Conservation (phyloP, 2,329 filamentous ascomycete genomes). For the Periglandula ipomoeae region DNA sequence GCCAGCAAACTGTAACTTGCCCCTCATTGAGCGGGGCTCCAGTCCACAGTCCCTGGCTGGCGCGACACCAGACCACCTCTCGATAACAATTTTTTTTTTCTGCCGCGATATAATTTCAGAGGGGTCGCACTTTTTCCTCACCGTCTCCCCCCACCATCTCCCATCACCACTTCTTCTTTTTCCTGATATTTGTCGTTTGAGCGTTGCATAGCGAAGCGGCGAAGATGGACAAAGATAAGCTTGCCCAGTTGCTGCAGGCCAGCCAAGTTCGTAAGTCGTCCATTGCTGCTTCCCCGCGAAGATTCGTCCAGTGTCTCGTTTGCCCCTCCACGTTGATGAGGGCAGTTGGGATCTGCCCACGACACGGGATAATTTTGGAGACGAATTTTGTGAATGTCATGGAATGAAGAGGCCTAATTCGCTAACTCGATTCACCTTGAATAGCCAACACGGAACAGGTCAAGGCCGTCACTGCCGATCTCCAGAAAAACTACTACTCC, state of each 20-base stretch:
- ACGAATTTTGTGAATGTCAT: too few species aligned
- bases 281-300: background rate
- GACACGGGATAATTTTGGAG: too few species aligned
- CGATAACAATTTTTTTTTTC: conserved; percentile 11
- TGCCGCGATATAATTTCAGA: conserved; percentile 9
- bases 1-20: background rate
- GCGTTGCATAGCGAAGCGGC: conserved; percentile 8
- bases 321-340: background rate
- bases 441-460: conserved; percentile 80
- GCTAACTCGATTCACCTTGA: conserved; percentile 25
- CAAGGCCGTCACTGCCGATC: conserved; percentile 79
- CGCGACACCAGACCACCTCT: conserved; percentile 2
- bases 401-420: too few species aligned
- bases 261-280: conserved; percentile 69
- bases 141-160: conserved; percentile 2
- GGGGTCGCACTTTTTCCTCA: conserved; percentile 9
- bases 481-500: conserved; percentile 90
- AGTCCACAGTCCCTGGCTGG: conserved; percentile 1
- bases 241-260: conserved; percentile 78
- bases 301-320: conserved; percentile 4
- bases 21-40: conserved; percentile 9
- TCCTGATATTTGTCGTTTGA: conserved; percentile 9
- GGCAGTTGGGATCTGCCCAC: too few species aligned
- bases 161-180: conserved; percentile 4
- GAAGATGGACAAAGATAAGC: conserved; percentile 52